phyloP scores from a whole-genome alignment of 1,284 basidiomycete species.

The Apiotrichum domesticum region DNA sequence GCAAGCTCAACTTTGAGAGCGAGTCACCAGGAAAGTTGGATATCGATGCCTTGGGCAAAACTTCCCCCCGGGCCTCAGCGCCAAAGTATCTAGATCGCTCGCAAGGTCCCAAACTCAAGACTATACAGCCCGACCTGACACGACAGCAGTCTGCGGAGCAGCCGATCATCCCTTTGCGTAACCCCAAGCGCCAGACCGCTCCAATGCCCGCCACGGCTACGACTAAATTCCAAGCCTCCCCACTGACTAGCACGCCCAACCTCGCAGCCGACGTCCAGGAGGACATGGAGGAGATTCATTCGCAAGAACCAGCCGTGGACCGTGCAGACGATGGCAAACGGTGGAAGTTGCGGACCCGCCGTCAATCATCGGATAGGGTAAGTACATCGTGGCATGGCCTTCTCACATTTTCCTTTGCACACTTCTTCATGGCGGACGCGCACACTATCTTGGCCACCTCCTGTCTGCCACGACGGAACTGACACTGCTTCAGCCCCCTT shows the following conservation, averaged over 20 bases:
- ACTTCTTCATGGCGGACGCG: not conserved
- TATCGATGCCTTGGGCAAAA: not conserved
- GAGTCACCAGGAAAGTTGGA: not conserved
- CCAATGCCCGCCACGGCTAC: not conserved
- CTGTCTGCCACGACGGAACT: not conserved
- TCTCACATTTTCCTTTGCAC: not conserved
- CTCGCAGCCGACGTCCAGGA: not conserved
- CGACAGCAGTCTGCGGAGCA: not conserved
- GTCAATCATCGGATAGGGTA: constrained; percentile 1
- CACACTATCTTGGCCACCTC: not conserved
- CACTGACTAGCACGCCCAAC: not conserved
- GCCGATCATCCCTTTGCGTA: not conserved
- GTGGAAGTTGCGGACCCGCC: not conserved
- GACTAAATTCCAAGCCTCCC: too few relatives aligned
- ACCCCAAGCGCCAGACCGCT: constrained; percentile 1
- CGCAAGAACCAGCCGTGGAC: not conserved
- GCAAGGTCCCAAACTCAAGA: not conserved
- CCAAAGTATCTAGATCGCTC: not conserved
- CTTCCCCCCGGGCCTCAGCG: not conserved
- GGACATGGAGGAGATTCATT: constrained; percentile 11
- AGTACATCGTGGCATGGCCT: not conserved
- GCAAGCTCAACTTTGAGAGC: constrained; percentile 15
- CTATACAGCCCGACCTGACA: not conserved
- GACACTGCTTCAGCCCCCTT: constrained; percentile 1
- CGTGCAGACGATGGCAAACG: constrained; percentile 4